Base-by-base conservation (phyloP, 1,139 yeast genomes). In the Pneumocystis murina region DNA sequence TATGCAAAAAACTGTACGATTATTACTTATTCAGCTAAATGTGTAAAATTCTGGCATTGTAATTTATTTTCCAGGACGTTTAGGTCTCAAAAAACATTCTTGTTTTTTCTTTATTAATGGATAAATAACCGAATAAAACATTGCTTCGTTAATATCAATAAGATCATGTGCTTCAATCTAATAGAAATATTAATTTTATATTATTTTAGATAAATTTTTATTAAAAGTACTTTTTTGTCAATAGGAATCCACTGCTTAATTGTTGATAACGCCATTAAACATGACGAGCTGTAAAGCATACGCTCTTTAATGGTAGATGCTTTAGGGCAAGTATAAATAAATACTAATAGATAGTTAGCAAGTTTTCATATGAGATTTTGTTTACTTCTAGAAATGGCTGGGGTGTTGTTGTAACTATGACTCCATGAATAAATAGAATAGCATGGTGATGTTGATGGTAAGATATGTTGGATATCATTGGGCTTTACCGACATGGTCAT, bases 221-320 rank as follows among this genome's bases (percentile, higher is more conserved):
- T 59, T 48, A 36, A 60, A 63, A 69, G 63, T 66, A 71, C 70
- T 65, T 70, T 68, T 48, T 67, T 68, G 62, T 67, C 68, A 17
- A 72, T 64, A 14, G 63, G 62, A 40, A 69, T 41, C 20, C 68
- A 68, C 8, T 62, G 41, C n/a, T 63, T 74, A 20, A 70, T 68
- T 64, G 75, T 72, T 69, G 88, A 78, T 65, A 80, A 79, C 61
- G 77, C 78, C 48, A 85, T 74, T 65, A 88, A 70, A 48, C 90
- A 86, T 67, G 85, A 85, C 2, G 96, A 82, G 1, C 97, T 97
- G 71, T 89, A 90, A 61, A 91, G 74, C 97, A 92, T 92, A 69
- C 97, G 81, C 64, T 90, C 95, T 73, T 86, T 87, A 61, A 92
- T 94, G 73, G 85, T 85, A 36, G 96, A 86, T 1, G 92, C 90